phyloP scores from a whole-genome alignment of 1,284 basidiomycete genomes.

The Filobasidium uniguttulatum region DNA sequence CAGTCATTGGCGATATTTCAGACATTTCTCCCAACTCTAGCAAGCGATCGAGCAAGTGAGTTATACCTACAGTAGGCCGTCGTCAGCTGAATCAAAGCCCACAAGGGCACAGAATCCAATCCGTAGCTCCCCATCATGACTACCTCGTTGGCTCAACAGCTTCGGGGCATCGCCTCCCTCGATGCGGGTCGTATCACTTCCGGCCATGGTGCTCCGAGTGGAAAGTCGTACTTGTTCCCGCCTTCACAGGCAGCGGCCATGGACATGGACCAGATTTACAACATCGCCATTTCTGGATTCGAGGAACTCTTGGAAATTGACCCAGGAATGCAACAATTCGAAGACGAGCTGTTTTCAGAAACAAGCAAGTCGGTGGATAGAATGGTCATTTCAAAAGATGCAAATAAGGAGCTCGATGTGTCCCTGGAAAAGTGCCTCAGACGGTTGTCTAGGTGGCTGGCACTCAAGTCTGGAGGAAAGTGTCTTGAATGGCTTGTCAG shows the following conservation, averaged over 20 bases:
- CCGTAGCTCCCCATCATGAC: no score
- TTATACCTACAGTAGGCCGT: no score
- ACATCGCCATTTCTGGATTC: slow-evolving; percentile 68
- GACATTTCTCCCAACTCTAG: no score
- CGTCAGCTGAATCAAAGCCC: no score
- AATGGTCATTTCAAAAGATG: slow-evolving; percentile 57
- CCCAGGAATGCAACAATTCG: slow-evolving; percentile 40
- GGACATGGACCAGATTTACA: slow-evolving; percentile 74
- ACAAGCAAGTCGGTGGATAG: slow-evolving; percentile 62
- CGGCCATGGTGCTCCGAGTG: slow-evolving; percentile 38
- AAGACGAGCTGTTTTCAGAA: slow-evolving; percentile 70
- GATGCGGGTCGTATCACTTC: slow-evolving; percentile 64
- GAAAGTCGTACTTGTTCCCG: slow-evolving; percentile 73
- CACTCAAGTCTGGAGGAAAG: slow-evolving; percentile 69
- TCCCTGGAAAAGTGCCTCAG: slow-evolving; percentile 46
- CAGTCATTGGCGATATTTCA: no score
- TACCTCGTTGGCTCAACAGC: slow-evolving; percentile 69
- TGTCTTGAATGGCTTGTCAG: slow-evolving; percentile 94
- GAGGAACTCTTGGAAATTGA: slow-evolving; percentile 53
- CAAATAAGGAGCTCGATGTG: slow-evolving; percentile 47
- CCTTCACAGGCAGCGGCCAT: slow-evolving; percentile 63
- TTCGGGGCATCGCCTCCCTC: slow-evolving; percentile 64
- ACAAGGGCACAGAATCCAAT: no score
- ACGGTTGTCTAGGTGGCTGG: slow-evolving; percentile 62
- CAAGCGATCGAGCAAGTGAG: no score